Percentiles rank a stretch among this genome's conserved stretches.
Evolutionary conservation across 768 basidiomycete species (phyloP).

Genomic region (Clathrus columnatus): DNA sequence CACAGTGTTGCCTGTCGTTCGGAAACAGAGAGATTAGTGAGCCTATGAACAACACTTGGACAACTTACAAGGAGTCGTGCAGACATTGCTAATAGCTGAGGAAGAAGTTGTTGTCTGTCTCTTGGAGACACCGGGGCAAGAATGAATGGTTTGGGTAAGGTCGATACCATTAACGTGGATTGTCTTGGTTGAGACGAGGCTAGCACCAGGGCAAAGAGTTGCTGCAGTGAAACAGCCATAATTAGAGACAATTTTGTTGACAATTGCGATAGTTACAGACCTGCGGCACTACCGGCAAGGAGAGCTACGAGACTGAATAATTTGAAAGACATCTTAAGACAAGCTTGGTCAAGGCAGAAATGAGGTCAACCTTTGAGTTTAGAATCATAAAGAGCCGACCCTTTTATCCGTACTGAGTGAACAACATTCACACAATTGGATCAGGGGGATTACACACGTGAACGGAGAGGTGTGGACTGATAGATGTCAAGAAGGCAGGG

Average conservation of each 20-base stretch:
- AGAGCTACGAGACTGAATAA: neutral
- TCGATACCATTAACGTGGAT: neutral
- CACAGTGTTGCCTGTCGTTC: neutral
- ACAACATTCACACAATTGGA: neutral
- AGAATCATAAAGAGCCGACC: neutral
- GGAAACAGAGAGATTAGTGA: neutral
- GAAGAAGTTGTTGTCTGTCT: neutral
- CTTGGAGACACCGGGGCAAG: neutral
- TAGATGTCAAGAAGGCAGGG: neutral
- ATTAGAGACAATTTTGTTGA: neutral
- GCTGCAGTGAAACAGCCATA: neutral
- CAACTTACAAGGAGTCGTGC: neutral
- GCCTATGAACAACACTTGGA: neutral
- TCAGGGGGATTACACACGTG: neutral
- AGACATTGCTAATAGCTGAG: neutral
- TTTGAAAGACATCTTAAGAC: neutral
- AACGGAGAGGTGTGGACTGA: neutral
- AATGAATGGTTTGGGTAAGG: neutral
- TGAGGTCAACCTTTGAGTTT: neutral
- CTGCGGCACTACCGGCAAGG: neutral
- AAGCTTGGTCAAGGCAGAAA: neutral
- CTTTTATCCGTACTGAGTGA: conserved; percentile 1
- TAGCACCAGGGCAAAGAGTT: neutral
- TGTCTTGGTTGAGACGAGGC: neutral
- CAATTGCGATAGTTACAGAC: neutral